A percentile compares a stretch with the other conserved stretches of the same genome.
phyloP scores from a whole-genome alignment of 2,329 filamentous ascomycete species.

The Sarocladiaceae sp. region DNA sequence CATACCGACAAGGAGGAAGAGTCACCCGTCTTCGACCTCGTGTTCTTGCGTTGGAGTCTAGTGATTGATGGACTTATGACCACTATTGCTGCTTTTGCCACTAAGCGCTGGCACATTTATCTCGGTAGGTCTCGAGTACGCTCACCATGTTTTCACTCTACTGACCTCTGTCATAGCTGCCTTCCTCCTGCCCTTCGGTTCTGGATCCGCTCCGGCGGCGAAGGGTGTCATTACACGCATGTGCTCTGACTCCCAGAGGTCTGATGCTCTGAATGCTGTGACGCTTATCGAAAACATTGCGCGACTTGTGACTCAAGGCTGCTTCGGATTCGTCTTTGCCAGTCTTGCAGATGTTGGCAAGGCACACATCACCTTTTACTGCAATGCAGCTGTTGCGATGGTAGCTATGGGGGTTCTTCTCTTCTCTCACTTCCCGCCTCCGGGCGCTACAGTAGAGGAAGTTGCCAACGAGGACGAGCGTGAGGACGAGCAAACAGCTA shows the following conservation, averaged over 20 bases:
- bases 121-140: slow-evolving; percentile 35
- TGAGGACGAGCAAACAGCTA: no score
- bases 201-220: slow-evolving; percentile 63
- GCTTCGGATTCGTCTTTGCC: slow-evolving; percentile 66
- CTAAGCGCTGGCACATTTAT: slow-evolving; percentile 64
- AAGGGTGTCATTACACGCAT: slow-evolving; percentile 73
- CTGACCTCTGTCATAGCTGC: slow-evolving; percentile 42
- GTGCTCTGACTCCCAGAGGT: slow-evolving; percentile 56
- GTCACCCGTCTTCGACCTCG: slow-evolving; percentile 57
- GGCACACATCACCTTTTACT: slow-evolving; percentile 60
- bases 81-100: slow-evolving; percentile 57
- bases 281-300: slow-evolving; percentile 68
- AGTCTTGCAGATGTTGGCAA: slow-evolving; percentile 56
- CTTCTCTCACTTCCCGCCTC: slow-evolving; percentile 38
- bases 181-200: slow-evolving; percentile 61
- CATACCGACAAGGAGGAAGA: slow-evolving; percentile 33
- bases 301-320: slow-evolving; percentile 55
- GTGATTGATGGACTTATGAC: slow-evolving; percentile 63
- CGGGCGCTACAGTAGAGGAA: slow-evolving; percentile 30
- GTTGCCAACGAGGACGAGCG: slow-evolving; percentile 12
- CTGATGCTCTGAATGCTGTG: slow-evolving; percentile 65
- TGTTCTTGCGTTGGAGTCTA: slow-evolving; percentile 63
- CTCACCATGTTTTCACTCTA: background rate
- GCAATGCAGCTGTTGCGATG: slow-evolving; percentile 57
- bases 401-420: slow-evolving; percentile 35